Evolutionary conservation across 495 filamentous ascomycete species (phyloP).

Genomic region (Hapsidospora chrysogenum): DNA sequence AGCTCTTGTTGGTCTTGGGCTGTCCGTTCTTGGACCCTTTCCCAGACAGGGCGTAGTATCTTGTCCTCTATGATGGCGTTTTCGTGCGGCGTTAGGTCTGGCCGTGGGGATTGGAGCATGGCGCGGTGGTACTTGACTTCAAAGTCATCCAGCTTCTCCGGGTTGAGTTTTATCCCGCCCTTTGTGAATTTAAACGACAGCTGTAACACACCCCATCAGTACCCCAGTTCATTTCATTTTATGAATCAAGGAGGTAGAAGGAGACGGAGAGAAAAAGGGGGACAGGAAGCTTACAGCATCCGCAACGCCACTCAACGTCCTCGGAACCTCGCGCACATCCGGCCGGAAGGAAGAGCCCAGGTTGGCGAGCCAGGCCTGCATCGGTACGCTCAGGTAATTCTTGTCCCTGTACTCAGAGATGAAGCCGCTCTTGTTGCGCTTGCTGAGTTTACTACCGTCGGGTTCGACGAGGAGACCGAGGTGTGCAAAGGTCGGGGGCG

Average conservation of each 20-base stretch:
- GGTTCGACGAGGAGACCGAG: conserved; percentile 70
- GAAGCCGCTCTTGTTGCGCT: conserved; percentile 58
- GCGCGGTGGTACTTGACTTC: conserved; percentile 49
- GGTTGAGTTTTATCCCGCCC: conserved; percentile 74
- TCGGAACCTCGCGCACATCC: not conserved
- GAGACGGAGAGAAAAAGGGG: not conserved
- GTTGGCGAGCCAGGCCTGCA: conserved; percentile 73
- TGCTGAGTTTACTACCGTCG: conserved; percentile 72
- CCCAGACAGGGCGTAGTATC: no score
- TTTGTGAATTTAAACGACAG: conserved; percentile 75
- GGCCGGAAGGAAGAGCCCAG: conserved; percentile 37
- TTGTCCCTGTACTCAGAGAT: conserved; percentile 49
- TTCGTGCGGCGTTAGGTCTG: no score
- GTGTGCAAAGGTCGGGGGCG: conserved; percentile 70
- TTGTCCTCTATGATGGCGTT: no score
- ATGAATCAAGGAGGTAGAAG: not conserved
- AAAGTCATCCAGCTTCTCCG: conserved; percentile 64
- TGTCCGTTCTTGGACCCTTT: no score
- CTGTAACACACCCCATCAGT: no score
- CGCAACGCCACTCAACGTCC: conserved; percentile 47
- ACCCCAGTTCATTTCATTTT: no score
- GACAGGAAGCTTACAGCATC: conserved; percentile 32
- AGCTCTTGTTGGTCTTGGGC: no score
- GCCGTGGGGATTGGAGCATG: no score
- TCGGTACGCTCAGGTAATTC: conserved; percentile 52